Evolutionary conservation across 2,329 filamentous ascomycete species (phyloP).

Genomic region (Claviceps paspali): DNA sequence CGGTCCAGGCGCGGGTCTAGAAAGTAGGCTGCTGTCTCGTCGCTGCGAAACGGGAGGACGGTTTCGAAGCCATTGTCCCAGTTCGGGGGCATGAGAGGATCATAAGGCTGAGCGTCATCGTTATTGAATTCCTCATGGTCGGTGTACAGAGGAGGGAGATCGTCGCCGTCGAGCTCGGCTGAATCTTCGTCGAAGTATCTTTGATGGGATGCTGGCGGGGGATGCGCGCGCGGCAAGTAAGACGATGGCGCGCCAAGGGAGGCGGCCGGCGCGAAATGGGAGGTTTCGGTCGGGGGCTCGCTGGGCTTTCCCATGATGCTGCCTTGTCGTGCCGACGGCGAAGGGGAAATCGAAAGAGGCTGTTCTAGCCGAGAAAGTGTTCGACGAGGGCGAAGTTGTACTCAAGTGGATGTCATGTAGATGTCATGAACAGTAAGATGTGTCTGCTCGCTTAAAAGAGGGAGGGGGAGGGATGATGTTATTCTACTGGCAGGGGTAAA

Average conservation of each 20-base stretch:
- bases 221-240: constrained; percentile 6
- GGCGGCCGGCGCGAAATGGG: constrained; percentile 12
- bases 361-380: too few relatives aligned
- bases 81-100: constrained; percentile 13
- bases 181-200: constrained; percentile 23
- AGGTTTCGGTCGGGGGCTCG: constrained; percentile 6
- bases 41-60: constrained; percentile 16
- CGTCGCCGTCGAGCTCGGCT: constrained; percentile 20
- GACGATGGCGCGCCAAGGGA: constrained; percentile 13
- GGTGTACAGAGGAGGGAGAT: constrained; percentile 30
- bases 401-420: not conserved
- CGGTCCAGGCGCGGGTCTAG: constrained; percentile 29
- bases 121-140: constrained; percentile 17
- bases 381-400: not conserved
- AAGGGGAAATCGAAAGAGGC: too few relatives aligned
- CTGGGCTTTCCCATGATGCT: constrained; percentile 14
- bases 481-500: too few relatives aligned
- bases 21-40: constrained; percentile 22
- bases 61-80: constrained; percentile 6
- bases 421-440: not conserved
- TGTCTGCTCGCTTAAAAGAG: too few relatives aligned
- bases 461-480: too few relatives aligned
- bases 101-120: constrained; percentile 6
- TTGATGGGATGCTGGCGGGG: constrained; percentile 9
- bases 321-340: not conserved